Evolutionary conservation across 306 rosid species (phyloP), one percentile per base, ranked within the genome.

Genomic region (Sesbania bispinosa): DNA sequence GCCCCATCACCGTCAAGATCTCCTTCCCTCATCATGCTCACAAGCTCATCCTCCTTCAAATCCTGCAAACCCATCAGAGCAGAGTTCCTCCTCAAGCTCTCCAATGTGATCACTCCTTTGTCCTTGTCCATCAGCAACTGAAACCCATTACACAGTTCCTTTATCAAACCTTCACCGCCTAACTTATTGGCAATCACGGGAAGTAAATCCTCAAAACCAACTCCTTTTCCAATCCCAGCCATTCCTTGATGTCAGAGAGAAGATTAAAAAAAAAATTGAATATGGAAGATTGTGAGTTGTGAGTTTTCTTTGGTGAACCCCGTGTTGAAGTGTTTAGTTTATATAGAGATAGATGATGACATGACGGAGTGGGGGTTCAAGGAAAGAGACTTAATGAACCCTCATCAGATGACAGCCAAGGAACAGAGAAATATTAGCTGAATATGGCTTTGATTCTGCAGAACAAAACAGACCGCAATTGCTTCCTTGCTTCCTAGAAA

Each of bases 1-100:
- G 84, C 84, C 0, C 97, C 96, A 41, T 92, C 97, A 4, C 94
- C 89, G 10, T 89, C 96, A 19, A 81, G 50, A 48, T 89, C 96
- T 1, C 96, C 97, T 66, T 87, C 90, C 47, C 38, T 63, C 69
- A 89, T 24, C 96, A 92, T 92, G 52, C 89, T 78, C 53, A 70
- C 67, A 11, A 89, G 82, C 72, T 92, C 97, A 10, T 86, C 94
- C 10, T 87, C 90, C 9, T 82, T 86, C 76, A 92, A 67, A 63
- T 89, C 85, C 29, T 79, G 71, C 33, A 92, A 61, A 18, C 97
- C 94, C 48, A 89, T 32, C 19, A 82, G 81, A 27, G 81, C 78
- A 23, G 88, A 79, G 77, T 80, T 71, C 10, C 10, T 62, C 45
- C 54, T 74, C 36, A 74, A 36, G 46, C 78, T 74, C 20, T 74